Evolutionary conservation across 345 rosid genomes (phyloP).

Genomic region (Excoecaria agallocha): DNA sequence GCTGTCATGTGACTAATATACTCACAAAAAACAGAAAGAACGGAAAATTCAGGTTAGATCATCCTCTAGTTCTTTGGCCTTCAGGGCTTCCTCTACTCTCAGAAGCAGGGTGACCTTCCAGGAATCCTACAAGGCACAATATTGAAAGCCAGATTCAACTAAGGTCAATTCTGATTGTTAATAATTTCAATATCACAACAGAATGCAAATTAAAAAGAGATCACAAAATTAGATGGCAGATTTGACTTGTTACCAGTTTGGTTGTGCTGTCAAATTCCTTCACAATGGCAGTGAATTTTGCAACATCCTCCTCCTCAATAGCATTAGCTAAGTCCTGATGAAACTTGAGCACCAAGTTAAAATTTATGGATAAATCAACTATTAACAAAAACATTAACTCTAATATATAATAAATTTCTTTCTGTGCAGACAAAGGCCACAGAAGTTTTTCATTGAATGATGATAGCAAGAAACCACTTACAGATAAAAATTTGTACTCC

Average conservation of each 20-base stretch:
- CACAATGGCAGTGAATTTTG: constrained; percentile 18
- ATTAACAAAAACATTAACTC: background rate
- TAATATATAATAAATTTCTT: too few species aligned
- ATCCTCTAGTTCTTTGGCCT: constrained; percentile 28
- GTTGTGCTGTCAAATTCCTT: constrained; percentile 31
- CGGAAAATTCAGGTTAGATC: constrained; percentile 19
- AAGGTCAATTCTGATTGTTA: background rate
- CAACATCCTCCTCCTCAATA: constrained; percentile 30
- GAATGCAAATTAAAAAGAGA: too few species aligned
- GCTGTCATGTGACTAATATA: too few species aligned
- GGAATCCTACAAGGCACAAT: constrained; percentile 11
- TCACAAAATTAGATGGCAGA: too few species aligned
- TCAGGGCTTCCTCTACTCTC: constrained; percentile 21
- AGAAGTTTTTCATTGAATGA: background rate
- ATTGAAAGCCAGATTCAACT: background rate
- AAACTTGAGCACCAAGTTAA: background rate
- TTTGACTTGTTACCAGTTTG: constrained; percentile 15
- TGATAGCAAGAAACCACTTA: background rate
- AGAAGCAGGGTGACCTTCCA: constrained; percentile 22
- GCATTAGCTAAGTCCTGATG: constrained; percentile 30
- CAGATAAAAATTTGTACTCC: constrained; percentile 25
- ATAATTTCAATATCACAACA: background rate
- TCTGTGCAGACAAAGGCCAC: background rate
- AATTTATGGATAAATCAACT: background rate
- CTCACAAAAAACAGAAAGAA: too few species aligned